Conservation (phyloP, 2,329 filamentous ascomycete species). For the Talaromyces albobiverticillius region DNA sequence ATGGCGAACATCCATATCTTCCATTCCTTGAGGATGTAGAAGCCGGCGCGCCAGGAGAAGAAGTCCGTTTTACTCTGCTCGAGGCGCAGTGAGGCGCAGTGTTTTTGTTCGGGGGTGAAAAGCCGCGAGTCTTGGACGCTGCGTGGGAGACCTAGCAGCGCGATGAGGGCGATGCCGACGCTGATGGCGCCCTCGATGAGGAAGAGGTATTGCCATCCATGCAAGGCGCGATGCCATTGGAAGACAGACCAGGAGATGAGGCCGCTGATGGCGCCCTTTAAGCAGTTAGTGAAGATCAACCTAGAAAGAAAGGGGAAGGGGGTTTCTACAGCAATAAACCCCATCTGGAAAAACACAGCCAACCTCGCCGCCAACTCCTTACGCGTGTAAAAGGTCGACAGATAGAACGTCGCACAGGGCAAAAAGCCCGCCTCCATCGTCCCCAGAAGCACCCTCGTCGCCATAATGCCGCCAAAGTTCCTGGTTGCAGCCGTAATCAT, state of each 20-base stretch:
- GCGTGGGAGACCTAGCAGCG: neutral
- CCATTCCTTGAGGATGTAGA: slow-evolving; percentile 1
- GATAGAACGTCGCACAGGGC: slow-evolving; percentile 3
- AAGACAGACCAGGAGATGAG: slow-evolving; percentile 9
- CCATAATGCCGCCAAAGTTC: slow-evolving; percentile 70
- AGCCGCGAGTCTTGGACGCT: neutral
- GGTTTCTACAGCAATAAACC: slow-evolving; percentile 2
- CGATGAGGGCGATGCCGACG: slow-evolving; percentile 5
- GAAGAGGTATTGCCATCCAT: slow-evolving; percentile 12
- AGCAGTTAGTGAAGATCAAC: neutral
- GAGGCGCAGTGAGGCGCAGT: neutral
- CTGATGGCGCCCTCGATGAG: slow-evolving; percentile 11
- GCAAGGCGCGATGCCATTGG: slow-evolving; percentile 5
- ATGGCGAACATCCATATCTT: slow-evolving; percentile 7
- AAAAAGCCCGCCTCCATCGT: slow-evolving; percentile 62
- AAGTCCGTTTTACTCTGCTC: neutral
- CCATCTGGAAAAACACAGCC: slow-evolving; percentile 4
- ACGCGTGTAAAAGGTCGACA: slow-evolving; percentile 4
- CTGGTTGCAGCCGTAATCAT: slow-evolving; percentile 3
- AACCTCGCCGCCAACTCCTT: slow-evolving; percentile 4
- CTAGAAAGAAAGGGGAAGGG: neutral
- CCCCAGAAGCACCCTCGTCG: slow-evolving; percentile 75
- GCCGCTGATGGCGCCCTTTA: slow-evolving; percentile 5
- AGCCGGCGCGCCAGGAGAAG: neutral
- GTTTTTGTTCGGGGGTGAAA: neutral